Evolutionary conservation across 768 basidiomycete genomes (phyloP), one percentile per base, ranked within the genome.

Genomic region (Podaxis pistillaris): DNA sequence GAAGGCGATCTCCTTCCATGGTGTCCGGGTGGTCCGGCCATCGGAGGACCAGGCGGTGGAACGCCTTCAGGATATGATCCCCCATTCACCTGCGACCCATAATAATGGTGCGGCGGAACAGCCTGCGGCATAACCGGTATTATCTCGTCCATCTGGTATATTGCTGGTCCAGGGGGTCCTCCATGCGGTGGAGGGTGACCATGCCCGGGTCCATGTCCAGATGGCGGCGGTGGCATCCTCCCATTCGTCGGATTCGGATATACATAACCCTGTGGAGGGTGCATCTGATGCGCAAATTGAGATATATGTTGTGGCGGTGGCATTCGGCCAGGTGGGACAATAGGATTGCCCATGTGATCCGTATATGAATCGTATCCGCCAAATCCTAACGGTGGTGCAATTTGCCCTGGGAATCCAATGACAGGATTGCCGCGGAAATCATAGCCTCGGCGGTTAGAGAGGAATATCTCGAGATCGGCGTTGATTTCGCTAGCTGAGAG

Each of bases 381-480:
- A 47, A 59, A 47, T 22, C 30, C 44, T 19, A 56, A 12, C 12
- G 64, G 60, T 24, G 60, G 53, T n/a, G 52, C 41, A 24, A 62
- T 62, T 26, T 54, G 60, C 19, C 30, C 46, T 46, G 52, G 52
- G 30, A 62, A 62, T 7, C 60, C 52, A 2, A 62, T 36, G 33
- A 55, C 53, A 1, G 60, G 53, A 36, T 61, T 54, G 15, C 60
- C 53, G 9, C 60, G 52, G 30, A 62, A 62, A 55, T 54, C 60
- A 37, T 62, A 62, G 5, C 57, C 57, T n/a, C 60, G 60, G 19
- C 79, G 78, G 57, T 83, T 76, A 56, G 82, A 81, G 62, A 79
- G 77, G 24, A 88, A 75, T 64, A 78, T 82, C 1, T 86, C 85
- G 30, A 87, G 75, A 67, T 88, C 87, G 47, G 71, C 72, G 28